These are phyloP conservation scores for Leptomonas seymouri DNA, from an alignment of 208 protist species.

Conservation along the genomic window DNA sequence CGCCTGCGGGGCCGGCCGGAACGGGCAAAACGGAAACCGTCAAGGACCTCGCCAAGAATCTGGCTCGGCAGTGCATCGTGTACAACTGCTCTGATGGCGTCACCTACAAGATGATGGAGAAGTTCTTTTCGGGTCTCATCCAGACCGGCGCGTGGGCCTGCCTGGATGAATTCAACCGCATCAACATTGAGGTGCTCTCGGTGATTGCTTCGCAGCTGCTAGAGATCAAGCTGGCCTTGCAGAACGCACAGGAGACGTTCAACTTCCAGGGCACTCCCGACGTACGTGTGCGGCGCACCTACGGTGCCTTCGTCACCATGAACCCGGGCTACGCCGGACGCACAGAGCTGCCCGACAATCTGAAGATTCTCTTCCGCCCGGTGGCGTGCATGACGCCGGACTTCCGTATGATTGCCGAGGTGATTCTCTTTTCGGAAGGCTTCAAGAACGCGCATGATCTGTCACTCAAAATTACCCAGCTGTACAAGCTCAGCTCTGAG, in stretches of 20 bases:
- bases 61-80: conserved; percentile 97
- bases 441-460: conserved; percentile 96
- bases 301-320: conserved; percentile 99
- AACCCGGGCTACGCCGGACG: conserved; percentile 99
- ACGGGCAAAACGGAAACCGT: conserved; percentile 98
- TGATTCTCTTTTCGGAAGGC: conserved; percentile 98
- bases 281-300: conserved; percentile 94
- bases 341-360: conserved; percentile 98
- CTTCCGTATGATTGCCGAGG: conserved; percentile 98
- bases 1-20: conserved; percentile 94
- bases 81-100: conserved; percentile 98
- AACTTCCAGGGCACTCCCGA: conserved; percentile 96
- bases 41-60: conserved; percentile 97
- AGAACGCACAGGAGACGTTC: conserved; percentile 83
- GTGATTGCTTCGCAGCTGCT: conserved; percentile 98
- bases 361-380: conserved; percentile 98
- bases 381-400: conserved; percentile 99
- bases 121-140: conserved; percentile 97
- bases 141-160: conserved; percentile 98
- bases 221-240: conserved; percentile 96
- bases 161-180: conserved; percentile 99
- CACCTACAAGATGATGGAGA: conserved; percentile 98
- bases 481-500: conserved; percentile 99
- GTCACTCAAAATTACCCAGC: conserved; percentile 97
- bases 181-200: conserved; percentile 98